These are phyloP conservation scores for Trametes elegans DNA, from an alignment of 768 basidiomycete genomes.

Conservation along the genomic window DNA sequence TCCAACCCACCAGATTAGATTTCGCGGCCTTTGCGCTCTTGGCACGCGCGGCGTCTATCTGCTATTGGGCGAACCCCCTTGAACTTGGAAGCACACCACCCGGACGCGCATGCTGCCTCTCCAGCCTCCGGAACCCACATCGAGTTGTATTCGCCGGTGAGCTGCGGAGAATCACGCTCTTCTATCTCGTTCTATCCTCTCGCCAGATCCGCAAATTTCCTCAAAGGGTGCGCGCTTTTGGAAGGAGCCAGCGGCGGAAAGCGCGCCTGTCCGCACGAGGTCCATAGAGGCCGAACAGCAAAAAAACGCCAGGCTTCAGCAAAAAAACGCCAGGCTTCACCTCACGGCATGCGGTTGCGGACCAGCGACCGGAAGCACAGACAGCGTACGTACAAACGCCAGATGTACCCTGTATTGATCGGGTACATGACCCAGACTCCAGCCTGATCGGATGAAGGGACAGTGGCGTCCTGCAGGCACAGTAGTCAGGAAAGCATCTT, in stretches of 20 bases:
- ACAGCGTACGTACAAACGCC: slow-evolving; percentile 2
- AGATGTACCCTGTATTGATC: neutral
- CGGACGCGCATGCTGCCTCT: neutral
- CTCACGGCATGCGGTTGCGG: neutral
- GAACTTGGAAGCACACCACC: neutral
- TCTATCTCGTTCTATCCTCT: neutral
- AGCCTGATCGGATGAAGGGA: slow-evolving; percentile 2
- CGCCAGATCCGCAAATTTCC: neutral
- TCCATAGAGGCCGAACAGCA: neutral
- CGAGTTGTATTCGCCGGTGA: neutral
- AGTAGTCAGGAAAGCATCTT: no score
- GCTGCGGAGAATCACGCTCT: neutral
- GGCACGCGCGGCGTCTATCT: slow-evolving; percentile 14
- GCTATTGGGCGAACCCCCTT: slow-evolving; percentile 3
- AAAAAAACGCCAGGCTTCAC: neutral
- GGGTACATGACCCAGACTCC: neutral
- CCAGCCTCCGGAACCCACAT: neutral
- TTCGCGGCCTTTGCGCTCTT: slow-evolving; percentile 5
- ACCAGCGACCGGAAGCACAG: neutral
- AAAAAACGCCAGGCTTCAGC: no score
- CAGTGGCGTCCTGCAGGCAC: no score
- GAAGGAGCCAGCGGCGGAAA: neutral
- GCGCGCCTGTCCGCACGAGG: neutral
- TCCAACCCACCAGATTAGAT: slow-evolving; percentile 5
- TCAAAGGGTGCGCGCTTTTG: neutral